Conservation (phyloP, 495 filamentous ascomycete genomes). For the Eremomyces bilateralis region DNA sequence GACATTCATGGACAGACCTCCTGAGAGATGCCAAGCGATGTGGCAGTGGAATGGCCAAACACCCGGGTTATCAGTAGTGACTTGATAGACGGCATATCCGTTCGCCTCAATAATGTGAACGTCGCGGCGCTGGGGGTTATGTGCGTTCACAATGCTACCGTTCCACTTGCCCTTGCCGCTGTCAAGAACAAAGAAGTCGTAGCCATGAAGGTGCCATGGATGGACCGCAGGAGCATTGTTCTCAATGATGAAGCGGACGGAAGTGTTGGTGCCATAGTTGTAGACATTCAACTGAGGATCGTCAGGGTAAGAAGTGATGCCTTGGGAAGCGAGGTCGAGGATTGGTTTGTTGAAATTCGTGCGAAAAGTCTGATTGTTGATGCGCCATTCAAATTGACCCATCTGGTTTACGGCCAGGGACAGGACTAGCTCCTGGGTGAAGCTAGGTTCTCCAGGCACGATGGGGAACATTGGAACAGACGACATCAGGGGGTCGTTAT, state of each 20-base stretch:
- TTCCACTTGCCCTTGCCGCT: slow-evolving; percentile 29
- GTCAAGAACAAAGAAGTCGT: slow-evolving; percentile 23
- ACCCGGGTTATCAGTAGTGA: slow-evolving; percentile 27
- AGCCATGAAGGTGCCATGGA: slow-evolving; percentile 13
- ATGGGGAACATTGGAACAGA: slow-evolving; percentile 14
- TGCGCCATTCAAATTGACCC: slow-evolving; percentile 5
- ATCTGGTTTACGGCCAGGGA: too few species aligned
- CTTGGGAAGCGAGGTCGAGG: slow-evolving; percentile 14
- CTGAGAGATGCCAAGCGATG: slow-evolving; percentile 34
- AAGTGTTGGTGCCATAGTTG: slow-evolving; percentile 15
- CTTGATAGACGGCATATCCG: slow-evolving; percentile 26
- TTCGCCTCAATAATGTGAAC: slow-evolving; percentile 25
- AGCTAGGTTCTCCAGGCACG: slow-evolving; percentile 8
- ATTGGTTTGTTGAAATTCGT: slow-evolving; percentile 20
- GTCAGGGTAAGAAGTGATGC: slow-evolving; percentile 8
- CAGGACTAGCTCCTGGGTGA: too few species aligned
- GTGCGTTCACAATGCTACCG: slow-evolving; percentile 21
- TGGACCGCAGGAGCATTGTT: slow-evolving; percentile 9
- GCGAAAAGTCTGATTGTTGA: slow-evolving; percentile 12
- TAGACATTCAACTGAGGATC: slow-evolving; percentile 11
- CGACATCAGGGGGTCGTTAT: slow-evolving; percentile 14
- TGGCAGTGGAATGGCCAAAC: slow-evolving; percentile 40
- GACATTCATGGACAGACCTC: slow-evolving; percentile 26
- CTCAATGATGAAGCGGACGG: slow-evolving; percentile 14
- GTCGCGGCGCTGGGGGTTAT: slow-evolving; percentile 33